These are phyloP conservation scores for Tuber magnatum DNA, from an alignment of 495 filamentous ascomycete genomes.

Conservation along the genomic window DNA sequence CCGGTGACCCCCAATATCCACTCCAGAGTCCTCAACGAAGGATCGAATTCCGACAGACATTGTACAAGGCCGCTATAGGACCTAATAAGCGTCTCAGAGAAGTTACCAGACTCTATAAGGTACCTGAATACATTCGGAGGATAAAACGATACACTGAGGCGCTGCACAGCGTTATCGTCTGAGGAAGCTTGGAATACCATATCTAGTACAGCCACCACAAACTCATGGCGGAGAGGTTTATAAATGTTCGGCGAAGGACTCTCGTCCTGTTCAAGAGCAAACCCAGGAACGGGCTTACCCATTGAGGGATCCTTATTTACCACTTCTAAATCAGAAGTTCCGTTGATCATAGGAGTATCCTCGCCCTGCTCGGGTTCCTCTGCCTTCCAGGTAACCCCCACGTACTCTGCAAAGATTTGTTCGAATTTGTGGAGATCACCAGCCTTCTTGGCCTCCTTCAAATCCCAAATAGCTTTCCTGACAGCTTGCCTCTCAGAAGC, in stretches of 20 bases:
- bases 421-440: slow-evolving; percentile 25
- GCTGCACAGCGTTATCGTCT: slow-evolving; percentile 4
- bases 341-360: slow-evolving; percentile 29
- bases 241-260: slow-evolving; percentile 1
- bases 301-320: not conserved
- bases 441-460: slow-evolving; percentile 16
- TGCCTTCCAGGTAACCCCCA: slow-evolving; percentile 11
- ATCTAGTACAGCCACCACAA: slow-evolving; percentile 28
- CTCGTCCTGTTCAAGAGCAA: not conserved
- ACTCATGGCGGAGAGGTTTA: slow-evolving; percentile 27
- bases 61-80: slow-evolving; percentile 27
- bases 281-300: not conserved
- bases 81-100: slow-evolving; percentile 29
- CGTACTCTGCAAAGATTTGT: slow-evolving; percentile 25
- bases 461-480: slow-evolving; percentile 5
- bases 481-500: slow-evolving; percentile 16
- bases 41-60: slow-evolving; percentile 25
- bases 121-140: slow-evolving; percentile 33
- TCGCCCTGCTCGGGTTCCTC: not conserved
- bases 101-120: slow-evolving; percentile 38
- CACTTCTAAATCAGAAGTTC: not conserved
- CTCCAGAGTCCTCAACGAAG: slow-evolving; percentile 28
- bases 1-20: slow-evolving; percentile 29
- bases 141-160: slow-evolving; percentile 28
- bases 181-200: slow-evolving; percentile 27